Percentiles rank a stretch among this genome's conserved stretches.
phyloP scores from a whole-genome alignment of 1,284 basidiomycete species.

The Garcileccinum viscosum region DNA sequence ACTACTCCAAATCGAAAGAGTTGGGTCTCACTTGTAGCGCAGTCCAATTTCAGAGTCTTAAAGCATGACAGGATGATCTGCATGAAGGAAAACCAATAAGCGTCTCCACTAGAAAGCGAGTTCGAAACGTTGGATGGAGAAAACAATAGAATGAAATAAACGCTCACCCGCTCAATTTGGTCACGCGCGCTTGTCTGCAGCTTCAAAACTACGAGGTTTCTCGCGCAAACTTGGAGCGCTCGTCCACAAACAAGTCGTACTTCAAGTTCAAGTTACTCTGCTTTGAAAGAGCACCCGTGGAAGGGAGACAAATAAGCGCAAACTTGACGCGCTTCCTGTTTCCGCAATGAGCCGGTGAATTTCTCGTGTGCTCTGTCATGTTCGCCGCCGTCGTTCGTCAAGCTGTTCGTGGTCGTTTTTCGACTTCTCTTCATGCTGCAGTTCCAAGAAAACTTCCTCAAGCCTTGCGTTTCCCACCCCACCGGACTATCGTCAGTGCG shows the following conservation, averaged over 20 bases:
- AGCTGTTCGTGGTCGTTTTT: constrained; percentile 22
- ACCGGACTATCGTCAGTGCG: constrained; percentile 40
- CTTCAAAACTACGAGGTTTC: constrained; percentile 90
- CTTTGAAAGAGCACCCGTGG: too few species aligned
- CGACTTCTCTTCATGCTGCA: constrained; percentile 11
- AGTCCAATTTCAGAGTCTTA: not conserved
- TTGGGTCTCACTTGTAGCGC: not conserved
- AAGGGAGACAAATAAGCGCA: constrained; percentile 6
- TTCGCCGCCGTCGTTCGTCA: constrained; percentile 31
- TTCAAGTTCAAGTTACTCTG: too few species aligned
- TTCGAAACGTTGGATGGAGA: not conserved
- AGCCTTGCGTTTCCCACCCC: constrained; percentile 12
- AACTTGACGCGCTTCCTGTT: constrained; percentile 28
- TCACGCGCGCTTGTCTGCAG: constrained; percentile 85
- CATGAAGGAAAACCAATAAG: not conserved
- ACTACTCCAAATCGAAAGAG: not conserved
- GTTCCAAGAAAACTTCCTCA: not conserved
- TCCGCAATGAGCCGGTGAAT: not conserved
- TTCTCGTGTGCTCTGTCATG: constrained; percentile 22
- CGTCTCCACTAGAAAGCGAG: not conserved
- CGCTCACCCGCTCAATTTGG: constrained; percentile 82
- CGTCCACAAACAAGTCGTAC: constrained; percentile 78
- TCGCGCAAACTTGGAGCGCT: constrained; percentile 67
- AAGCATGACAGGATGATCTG: not conserved
- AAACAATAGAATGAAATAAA: constrained; percentile 19